Evolutionary conservation across 1,284 basidiomycete genomes (phyloP), one percentile per base, ranked within the genome.

Genomic region (Sporisorium iseilematis-ciliati): DNA sequence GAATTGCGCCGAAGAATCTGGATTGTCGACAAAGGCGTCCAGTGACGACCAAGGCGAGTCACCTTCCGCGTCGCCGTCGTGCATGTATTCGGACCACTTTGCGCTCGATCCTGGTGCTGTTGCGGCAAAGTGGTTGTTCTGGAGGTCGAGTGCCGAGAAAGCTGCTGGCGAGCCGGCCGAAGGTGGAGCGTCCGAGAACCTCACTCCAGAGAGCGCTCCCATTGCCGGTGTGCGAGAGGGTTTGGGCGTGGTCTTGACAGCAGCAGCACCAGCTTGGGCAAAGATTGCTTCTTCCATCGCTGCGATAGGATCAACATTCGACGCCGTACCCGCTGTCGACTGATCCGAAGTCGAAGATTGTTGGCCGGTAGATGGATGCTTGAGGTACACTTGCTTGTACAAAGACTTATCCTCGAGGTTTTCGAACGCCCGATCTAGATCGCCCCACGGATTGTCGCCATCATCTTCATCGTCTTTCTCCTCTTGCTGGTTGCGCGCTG

Each of bases 41-140:
- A 81, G 50, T 11, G 69, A 74, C 21, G 78, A 70, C 79, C 79
- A 81, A 7, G 79, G 79, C 51, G 74, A 77, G 31, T 80, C 77
- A 45, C 74, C 78, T 0, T 53, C 66, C n/a, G 53, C 57, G 6
- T 33, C 41, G 7, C 45, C 58, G 6, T 25, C 42, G 12, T 72
- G 66, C 79, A 81, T 80, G 62, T 80, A 78, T 20, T 70, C 63
- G 0, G 73, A 76, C 79, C 79, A 81, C 21, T 60, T 63, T 14
- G 50, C 59, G 8, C 56, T 46, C 25, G 55, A 43, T 46, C 60
- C 55, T 20, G 49, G 25, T 12, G 26, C 43, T 14, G 29, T 25
- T 20, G 20, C 43, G 8, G 10, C 38, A 23, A 38, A 38, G 35
- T 11, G 14, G 12, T 38, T 16, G 35, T 38, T 38, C 14, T 14